Conservation (phyloP, 1,139 yeast species). For the Saccharomyces hybrid region DNA sequence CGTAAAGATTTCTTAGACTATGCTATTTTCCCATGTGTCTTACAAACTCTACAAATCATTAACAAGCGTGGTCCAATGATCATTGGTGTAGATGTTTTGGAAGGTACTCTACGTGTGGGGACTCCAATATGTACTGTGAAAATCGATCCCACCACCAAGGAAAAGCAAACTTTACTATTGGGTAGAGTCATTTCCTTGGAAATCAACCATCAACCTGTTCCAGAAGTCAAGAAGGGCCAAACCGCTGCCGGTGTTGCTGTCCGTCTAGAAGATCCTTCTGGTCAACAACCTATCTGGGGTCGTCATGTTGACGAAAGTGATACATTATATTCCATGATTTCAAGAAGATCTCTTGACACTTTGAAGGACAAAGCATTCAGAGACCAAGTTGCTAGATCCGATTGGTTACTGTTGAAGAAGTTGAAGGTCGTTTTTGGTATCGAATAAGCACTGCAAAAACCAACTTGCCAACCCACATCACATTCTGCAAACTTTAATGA, state of each 20-base stretch:
- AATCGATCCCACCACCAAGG: constrained; percentile 76
- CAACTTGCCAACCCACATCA: not conserved
- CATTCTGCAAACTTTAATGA: not conserved
- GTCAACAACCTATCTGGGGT: constrained; percentile 97
- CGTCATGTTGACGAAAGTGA: constrained; percentile 96
- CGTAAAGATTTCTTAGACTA: constrained; percentile 81
- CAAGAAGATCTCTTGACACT: constrained; percentile 91
- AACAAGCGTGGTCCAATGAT: constrained; percentile 99
- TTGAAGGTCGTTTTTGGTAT: constrained; percentile 74
- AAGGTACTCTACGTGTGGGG: constrained; percentile 83
- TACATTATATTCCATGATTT: constrained; percentile 74
- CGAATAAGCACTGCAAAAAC: constrained; percentile 16
- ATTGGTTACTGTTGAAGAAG: constrained; percentile 86
- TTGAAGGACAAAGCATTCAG: constrained; percentile 97
- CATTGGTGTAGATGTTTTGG: constrained; percentile 94
- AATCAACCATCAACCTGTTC: constrained; percentile 84
- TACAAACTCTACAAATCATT: constrained; percentile 90
- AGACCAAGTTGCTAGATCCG: constrained; percentile 86
- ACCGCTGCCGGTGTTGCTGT: constrained; percentile 98
- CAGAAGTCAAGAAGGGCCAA: constrained; percentile 83
- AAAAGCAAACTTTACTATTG: constrained; percentile 60
- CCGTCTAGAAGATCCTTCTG: constrained; percentile 88
- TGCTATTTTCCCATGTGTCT: constrained; percentile 92
- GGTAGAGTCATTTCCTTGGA: constrained; percentile 88
- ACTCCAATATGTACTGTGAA: constrained; percentile 96